These are phyloP conservation scores for Anisodus acutangulus DNA, from an alignment of 257 asterid genomes.

Conservation along the genomic window DNA sequence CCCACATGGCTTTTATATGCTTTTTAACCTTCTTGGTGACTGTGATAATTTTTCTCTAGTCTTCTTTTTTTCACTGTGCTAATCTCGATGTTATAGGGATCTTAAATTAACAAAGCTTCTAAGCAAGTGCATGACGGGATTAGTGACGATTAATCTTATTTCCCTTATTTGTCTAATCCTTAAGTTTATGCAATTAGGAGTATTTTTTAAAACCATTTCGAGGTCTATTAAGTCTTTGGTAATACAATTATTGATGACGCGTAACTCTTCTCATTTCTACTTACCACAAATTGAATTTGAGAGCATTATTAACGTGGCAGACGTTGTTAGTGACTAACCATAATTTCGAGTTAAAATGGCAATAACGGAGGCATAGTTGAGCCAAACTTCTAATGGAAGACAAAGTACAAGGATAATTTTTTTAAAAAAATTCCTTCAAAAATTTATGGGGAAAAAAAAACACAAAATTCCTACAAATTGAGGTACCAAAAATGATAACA, in stretches of 20 bases:
- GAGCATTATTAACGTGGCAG: background rate
- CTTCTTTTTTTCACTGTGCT: constrained; percentile 33
- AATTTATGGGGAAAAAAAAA: no score
- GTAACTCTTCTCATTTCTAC: background rate
- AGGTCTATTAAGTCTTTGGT: background rate
- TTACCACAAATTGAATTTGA: background rate
- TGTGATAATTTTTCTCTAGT: constrained; percentile 34
- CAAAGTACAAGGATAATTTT: no score
- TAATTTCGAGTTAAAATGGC: no score
- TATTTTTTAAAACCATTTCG: background rate
- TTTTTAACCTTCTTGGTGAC: constrained; percentile 43
- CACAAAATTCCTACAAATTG: no score
- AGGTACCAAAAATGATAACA: constrained; percentile 26
- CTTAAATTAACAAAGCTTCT: background rate
- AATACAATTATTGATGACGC: background rate
- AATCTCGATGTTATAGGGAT: constrained; percentile 61
- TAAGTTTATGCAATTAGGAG: background rate
- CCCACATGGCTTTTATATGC: constrained; percentile 48
- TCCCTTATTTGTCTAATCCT: background rate
- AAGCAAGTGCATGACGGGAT: constrained; percentile 9
- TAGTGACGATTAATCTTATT: constrained; percentile 40
- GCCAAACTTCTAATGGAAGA: no score
- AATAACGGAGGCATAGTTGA: no score
- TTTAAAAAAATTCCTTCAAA: no score
- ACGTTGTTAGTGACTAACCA: no score